Percentiles rank a stretch among this genome's conserved stretches.
phyloP scores from a whole-genome alignment of 108 stramenopile species.

The Cyclotella distinguenda region DNA sequence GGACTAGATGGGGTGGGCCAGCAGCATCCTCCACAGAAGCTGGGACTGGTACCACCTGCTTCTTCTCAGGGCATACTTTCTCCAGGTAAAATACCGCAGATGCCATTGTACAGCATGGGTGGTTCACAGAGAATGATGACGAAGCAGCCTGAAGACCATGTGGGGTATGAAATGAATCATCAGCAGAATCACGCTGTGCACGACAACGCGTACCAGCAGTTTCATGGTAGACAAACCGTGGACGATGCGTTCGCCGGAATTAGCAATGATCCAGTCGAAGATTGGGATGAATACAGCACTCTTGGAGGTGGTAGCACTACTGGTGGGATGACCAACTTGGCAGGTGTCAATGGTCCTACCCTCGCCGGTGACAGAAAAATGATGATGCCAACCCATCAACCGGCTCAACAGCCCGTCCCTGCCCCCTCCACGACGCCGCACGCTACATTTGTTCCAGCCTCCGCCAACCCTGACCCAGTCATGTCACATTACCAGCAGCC shows the following conservation, averaged over 20 bases:
- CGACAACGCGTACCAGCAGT: neutral
- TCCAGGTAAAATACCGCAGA: constrained; percentile 19
- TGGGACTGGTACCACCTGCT: neutral
- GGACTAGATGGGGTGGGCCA: too few species aligned
- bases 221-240: constrained; percentile 46
- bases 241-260: constrained; percentile 86
- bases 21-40: constrained; percentile 12
- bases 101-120: neutral
- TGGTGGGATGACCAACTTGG: constrained; percentile 14
- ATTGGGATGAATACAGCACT: constrained; percentile 29
- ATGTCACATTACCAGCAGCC: neutral
- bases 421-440: too few species aligned
- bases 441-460: too few species aligned
- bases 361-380: too few species aligned
- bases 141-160: neutral
- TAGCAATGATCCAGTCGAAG: constrained; percentile 28
- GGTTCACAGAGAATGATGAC: constrained; percentile 1
- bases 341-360: neutral
- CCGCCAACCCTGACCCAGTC: neutral
- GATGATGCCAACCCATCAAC: too few species aligned
- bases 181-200: constrained; percentile 27
- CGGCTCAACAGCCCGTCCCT: too few species aligned
- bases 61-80: constrained; percentile 22
- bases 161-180: constrained; percentile 21
- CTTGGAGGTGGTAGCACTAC: constrained; percentile 23